Base-by-base conservation (phyloP, 441 rosid genomes). In the Populus hybrid region DNA sequence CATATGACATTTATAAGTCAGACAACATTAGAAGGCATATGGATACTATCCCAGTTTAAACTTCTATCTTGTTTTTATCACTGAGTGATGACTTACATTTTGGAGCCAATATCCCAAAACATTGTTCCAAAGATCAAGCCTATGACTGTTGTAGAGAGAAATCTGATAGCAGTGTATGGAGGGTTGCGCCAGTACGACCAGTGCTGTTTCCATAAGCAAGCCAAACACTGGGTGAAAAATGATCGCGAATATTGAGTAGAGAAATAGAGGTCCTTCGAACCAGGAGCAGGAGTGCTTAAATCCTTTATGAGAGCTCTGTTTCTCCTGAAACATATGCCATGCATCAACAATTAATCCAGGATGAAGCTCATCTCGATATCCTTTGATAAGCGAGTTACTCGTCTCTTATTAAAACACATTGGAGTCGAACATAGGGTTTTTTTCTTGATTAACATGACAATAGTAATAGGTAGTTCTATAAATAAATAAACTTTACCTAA, bases 171-270 rank as follows among this genome's bases (percentile, higher is more conserved):
- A 1, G 90, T 91, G 83, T 94, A 94, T 11, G 87, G 83, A 0
- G 97, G 92, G 83, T 94, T 94, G 21, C 91, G 89, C 96, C 97
- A 94, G 74, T 94, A 92, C 6, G 97, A 92, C 90, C 84, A 85
- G 50, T 83, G 84, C 73, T 91, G 97, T 66, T 90, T 92, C 98
- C 98, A 94, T 33, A 91, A 83, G 80, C 97, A 94, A 76, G 96
- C 96, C 79, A 74, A 36, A 53, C 87, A 89, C 77, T 92, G 98
- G 20, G 79, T 77, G 75, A 85, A 73, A 77, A 88, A 88, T 3
- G 98, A 74, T 71, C 81, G 90, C 0, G 97, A 90, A 82, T 88
- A 90, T 38, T 82, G 88, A 71, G 87, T 83, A 0, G 91, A 79
- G 80, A 92, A 92, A 64, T 88, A 73, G 16, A 94, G 79, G 68